Evolutionary conservation across 2,329 filamentous ascomycete species (phyloP).

Genomic region (Fusarium citri): DNA sequence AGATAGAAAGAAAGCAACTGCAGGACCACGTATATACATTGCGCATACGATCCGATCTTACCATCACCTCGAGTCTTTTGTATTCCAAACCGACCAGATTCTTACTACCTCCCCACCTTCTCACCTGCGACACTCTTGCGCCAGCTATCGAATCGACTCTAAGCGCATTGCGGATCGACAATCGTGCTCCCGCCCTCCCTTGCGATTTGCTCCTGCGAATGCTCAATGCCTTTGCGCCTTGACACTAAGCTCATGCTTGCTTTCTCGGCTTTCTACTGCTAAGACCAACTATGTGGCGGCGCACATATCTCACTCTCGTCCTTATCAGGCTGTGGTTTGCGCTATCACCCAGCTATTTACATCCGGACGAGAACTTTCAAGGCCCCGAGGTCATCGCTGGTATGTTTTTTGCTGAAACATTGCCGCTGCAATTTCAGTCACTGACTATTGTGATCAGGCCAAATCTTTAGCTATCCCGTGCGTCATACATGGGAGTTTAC

Average conservation of each 20-base stretch:
- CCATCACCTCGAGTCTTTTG: neutral
- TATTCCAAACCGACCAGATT: neutral
- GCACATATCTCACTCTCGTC: conserved; percentile 85
- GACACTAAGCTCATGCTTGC: conserved; percentile 45
- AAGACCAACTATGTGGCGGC: conserved; percentile 81
- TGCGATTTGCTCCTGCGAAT: conserved; percentile 28
- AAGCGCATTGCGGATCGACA: conserved; percentile 9
- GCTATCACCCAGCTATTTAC: conserved; percentile 92
- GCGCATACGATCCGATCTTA: conserved; percentile 17
- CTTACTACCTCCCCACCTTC: neutral
- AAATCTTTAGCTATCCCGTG: conserved; percentile 92
- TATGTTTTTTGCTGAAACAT: too few relatives aligned
- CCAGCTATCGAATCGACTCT: neutral
- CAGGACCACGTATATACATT: conserved; percentile 11
- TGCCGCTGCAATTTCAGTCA: neutral
- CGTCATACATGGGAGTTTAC: conserved; percentile 97
- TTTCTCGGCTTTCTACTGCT: conserved; percentile 36
- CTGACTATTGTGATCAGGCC: conserved; percentile 66
- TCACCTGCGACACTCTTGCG: conserved; percentile 17
- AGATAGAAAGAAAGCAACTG: conserved; percentile 12
- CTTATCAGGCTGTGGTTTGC: conserved; percentile 94
- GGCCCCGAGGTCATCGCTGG: conserved; percentile 97
- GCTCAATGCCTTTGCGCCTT: conserved; percentile 35
- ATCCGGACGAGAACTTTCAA: conserved; percentile 99
- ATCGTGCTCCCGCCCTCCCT: neutral